Conservation (phyloP, 768 basidiomycete genomes). For the Boletus sensibilis region DNA sequence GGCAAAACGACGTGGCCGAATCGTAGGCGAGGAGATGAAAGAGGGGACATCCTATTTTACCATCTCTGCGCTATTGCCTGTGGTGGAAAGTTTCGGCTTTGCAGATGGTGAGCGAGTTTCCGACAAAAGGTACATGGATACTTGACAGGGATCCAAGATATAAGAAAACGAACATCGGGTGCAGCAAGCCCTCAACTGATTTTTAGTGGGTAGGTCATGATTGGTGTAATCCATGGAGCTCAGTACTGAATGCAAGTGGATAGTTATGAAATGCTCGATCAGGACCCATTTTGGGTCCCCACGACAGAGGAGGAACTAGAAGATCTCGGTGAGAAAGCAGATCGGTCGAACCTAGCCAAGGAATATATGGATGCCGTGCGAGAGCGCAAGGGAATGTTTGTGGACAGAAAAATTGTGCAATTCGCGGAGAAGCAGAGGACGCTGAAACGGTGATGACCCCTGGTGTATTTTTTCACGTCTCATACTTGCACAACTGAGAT, state of each 20-base stretch:
- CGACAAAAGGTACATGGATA: not conserved
- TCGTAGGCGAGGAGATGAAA: slow-evolving; percentile 98
- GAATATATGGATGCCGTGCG: slow-evolving; percentile 89
- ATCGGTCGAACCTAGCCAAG: slow-evolving; percentile 90
- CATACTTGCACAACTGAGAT: not conserved
- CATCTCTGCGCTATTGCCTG: slow-evolving; percentile 85
- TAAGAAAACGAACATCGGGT: slow-evolving; percentile 93
- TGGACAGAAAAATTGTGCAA: slow-evolving; percentile 92
- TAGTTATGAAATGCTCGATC: slow-evolving; percentile 90
- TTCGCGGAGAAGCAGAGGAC: slow-evolving; percentile 98
- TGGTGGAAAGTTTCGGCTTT: slow-evolving; percentile 97
- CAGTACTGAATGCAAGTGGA: slow-evolving; percentile 17
- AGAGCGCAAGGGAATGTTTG: slow-evolving; percentile 92
- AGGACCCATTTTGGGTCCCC: slow-evolving; percentile 97
- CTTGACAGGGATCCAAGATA: slow-evolving; percentile 54
- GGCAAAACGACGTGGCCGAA: slow-evolving; percentile 84
- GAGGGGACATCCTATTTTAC: slow-evolving; percentile 96
- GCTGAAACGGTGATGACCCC: slow-evolving; percentile 49
- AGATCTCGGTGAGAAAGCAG: slow-evolving; percentile 95
- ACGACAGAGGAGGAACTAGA: slow-evolving; percentile 96
- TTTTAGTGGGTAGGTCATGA: slow-evolving; percentile 76
- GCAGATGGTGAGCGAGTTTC: slow-evolving; percentile 69
- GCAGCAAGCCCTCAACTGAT: slow-evolving; percentile 97
- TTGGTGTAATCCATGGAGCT: not conserved
- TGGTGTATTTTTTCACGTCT: not conserved